These are phyloP conservation scores for Backusella morwellensis DNA, from an alignment of 192 early-diverging fungal species.

Conservation along the genomic window DNA sequence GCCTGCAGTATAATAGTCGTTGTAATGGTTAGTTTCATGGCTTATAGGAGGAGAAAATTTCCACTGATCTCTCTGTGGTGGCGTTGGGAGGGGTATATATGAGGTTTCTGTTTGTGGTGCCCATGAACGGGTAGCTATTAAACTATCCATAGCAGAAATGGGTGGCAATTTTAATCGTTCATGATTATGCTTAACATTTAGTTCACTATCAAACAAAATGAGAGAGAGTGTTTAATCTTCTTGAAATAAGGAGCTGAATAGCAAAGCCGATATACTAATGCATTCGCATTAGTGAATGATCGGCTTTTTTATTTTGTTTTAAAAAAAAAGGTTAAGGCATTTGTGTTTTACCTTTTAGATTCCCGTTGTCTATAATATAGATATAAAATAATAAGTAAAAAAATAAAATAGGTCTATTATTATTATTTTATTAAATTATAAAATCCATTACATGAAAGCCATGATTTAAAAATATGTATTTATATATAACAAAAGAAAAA, in stretches of 20 bases:
- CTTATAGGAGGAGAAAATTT: background rate
- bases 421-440: background rate
- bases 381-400: slow-evolving; percentile 4
- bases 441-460: background rate
- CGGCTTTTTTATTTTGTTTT: background rate
- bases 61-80: slow-evolving; percentile 9
- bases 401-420: background rate
- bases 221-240: background rate
- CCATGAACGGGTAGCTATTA: slow-evolving; percentile 7
- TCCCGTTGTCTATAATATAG: background rate
- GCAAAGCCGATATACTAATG: background rate
- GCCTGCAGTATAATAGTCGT: background rate
- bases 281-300: slow-evolving; percentile 1
- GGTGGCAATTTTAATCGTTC: slow-evolving; percentile 12
- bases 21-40: background rate
- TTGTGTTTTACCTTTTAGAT: background rate
- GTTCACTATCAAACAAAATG: background rate
- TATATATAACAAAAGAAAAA: background rate
- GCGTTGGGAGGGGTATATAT: background rate
- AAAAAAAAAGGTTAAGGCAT: background rate
- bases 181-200: background rate
- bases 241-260: background rate
- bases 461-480: slow-evolving; percentile 1
- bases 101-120: background rate
- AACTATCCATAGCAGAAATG: slow-evolving; percentile 12